phyloP scores from a whole-genome alignment of 2,329 filamentous ascomycete species.

The Hypocrella siamensis region DNA sequence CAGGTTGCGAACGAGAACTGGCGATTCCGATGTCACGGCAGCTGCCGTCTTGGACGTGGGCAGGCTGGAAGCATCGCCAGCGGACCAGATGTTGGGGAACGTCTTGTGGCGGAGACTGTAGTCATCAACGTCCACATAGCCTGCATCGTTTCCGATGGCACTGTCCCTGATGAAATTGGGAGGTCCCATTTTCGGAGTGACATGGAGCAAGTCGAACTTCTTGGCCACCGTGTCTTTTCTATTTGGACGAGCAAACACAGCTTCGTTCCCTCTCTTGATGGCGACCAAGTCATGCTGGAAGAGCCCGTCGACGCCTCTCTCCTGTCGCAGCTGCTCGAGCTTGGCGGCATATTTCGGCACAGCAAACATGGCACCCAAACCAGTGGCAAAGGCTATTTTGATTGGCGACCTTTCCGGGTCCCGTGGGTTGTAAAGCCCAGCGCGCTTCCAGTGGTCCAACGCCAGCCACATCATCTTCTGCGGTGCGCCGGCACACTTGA shows the following conservation, averaged over 20 bases:
- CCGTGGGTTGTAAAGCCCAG: conserved; percentile 26
- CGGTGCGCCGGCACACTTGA: conserved; percentile 47
- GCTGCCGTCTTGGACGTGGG: conserved; percentile 42
- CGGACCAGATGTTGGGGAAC: conserved; percentile 41
- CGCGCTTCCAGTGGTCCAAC: conserved; percentile 39
- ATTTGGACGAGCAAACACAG: conserved; percentile 29
- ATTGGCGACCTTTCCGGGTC: conserved; percentile 25
- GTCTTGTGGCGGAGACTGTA: conserved; percentile 35
- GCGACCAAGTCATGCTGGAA: conserved; percentile 41
- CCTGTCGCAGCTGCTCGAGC: conserved; percentile 35
- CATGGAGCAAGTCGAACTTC: conserved; percentile 39
- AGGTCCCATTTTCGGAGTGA: conserved; percentile 42
- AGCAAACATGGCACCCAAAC: conserved; percentile 40
- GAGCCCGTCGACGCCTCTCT: conserved; percentile 39
- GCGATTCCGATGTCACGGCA: conserved; percentile 34
- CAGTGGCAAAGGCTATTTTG: conserved; percentile 39
- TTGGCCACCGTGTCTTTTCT: conserved; percentile 26
- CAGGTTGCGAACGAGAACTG: conserved; percentile 33
- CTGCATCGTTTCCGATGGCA: conserved; percentile 34
- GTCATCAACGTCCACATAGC: conserved; percentile 42
- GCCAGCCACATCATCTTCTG: conserved; percentile 50
- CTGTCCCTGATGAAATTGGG: conserved; percentile 38
- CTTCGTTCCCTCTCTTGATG: conserved; percentile 35
- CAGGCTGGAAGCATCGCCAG: conserved; percentile 41
- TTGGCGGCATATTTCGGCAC: conserved; percentile 42